Conservation (phyloP, 495 filamentous ascomycete species). For the Aspergillus heteromorphus region DNA sequence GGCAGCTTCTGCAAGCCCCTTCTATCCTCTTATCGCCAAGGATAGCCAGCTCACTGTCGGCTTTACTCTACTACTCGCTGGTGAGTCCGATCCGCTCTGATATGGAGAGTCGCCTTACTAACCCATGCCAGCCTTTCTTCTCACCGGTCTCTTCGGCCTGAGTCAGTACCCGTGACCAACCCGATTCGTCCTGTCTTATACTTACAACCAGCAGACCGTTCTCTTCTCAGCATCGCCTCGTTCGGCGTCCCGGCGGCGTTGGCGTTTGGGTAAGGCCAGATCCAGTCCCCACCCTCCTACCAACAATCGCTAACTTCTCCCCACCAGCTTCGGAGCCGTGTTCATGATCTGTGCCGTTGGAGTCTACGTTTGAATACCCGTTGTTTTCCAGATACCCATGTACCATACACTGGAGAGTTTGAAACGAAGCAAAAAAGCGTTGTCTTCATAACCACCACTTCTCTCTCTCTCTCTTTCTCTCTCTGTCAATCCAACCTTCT, state of each 20-base stretch:
- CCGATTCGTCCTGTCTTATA: background rate
- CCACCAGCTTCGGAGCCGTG: constrained; percentile 78
- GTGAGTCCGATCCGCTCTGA: constrained; percentile 29
- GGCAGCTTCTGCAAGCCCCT: constrained; percentile 77
- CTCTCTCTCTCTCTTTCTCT: constrained; percentile 19
- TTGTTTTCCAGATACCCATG: constrained; percentile 25
- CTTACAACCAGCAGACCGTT: constrained; percentile 60
- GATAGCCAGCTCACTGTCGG: constrained; percentile 77
- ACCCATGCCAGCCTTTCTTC: constrained; percentile 43
- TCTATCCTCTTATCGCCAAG: constrained; percentile 74
- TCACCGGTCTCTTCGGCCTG: constrained; percentile 72
- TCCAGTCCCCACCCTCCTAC: background rate
- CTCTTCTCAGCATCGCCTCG: constrained; percentile 68
- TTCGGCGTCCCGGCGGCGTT: constrained; percentile 83
- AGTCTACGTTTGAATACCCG: constrained; percentile 80
- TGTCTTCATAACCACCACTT: constrained; percentile 34
- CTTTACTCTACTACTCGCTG: constrained; percentile 67
- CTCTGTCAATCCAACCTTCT: constrained; percentile 13
- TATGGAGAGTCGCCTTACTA: constrained; percentile 9
- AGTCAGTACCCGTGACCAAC: no score
- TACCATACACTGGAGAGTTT: constrained; percentile 35
- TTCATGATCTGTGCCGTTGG: constrained; percentile 98
- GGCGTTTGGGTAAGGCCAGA: constrained; percentile 70
- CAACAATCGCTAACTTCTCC: constrained; percentile 6
- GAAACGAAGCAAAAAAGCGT: constrained; percentile 21